Evolutionary conservation across 441 rosid genomes (phyloP).

Genomic region (Syzygium malaccense): DNA sequence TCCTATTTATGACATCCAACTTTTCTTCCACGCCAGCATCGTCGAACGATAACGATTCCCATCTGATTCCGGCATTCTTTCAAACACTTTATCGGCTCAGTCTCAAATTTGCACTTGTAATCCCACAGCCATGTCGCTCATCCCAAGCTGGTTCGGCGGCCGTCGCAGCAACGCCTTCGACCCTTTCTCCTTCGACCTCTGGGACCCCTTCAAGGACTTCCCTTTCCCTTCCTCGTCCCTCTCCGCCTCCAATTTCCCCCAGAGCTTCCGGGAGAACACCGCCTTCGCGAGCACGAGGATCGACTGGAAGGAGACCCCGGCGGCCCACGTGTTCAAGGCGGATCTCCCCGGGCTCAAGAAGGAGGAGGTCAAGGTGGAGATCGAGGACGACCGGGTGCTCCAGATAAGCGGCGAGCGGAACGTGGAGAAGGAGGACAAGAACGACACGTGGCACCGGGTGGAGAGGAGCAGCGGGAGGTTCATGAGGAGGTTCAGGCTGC

Average conservation of each 20-base stretch:
- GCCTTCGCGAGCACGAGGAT: not conserved
- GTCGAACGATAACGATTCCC: not conserved
- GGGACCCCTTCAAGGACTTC: not conserved
- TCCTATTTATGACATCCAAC: not conserved
- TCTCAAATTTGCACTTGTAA: not conserved
- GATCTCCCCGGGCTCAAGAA: conserved; percentile 37
- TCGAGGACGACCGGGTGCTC: conserved; percentile 34
- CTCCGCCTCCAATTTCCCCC: not conserved
- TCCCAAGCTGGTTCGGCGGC: not conserved
- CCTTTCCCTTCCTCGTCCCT: not conserved
- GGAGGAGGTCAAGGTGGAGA: conserved; percentile 37
- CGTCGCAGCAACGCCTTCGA: not conserved
- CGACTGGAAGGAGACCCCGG: conserved; percentile 2
- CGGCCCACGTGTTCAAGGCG: conserved; percentile 24
- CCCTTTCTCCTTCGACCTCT: not conserved
- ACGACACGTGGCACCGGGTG: conserved; percentile 32
- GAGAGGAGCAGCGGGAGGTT: conserved; percentile 37
- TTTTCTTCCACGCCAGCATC: not conserved
- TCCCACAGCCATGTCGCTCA: not conserved
- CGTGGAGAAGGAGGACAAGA: conserved; percentile 37
- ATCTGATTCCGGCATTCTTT: not conserved
- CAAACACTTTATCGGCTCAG: not conserved
- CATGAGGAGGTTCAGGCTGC: conserved; percentile 30
- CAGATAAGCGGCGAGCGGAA: conserved; percentile 47
- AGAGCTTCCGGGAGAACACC: not conserved